phyloP scores from a whole-genome alignment of 2,329 filamentous ascomycete species.

The Aspergillus sp. region DNA sequence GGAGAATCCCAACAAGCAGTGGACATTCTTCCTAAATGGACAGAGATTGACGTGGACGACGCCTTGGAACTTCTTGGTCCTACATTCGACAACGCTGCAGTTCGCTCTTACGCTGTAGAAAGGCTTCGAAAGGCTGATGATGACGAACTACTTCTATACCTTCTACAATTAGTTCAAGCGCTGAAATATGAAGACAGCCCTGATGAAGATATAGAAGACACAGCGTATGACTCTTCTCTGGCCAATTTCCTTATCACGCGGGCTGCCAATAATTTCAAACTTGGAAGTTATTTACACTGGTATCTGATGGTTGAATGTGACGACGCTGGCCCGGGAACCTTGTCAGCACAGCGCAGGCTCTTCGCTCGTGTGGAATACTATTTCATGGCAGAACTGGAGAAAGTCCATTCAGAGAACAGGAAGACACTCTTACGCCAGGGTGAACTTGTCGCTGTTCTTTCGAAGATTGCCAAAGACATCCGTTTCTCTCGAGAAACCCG shows the following conservation, averaged over 20 bases:
- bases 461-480: constrained; percentile 82
- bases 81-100: constrained; percentile 78
- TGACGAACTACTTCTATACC: constrained; percentile 80
- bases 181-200: constrained; percentile 84
- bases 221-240: constrained; percentile 69
- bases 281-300: constrained; percentile 96
- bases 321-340: constrained; percentile 68
- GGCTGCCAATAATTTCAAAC: constrained; percentile 77
- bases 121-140: constrained; percentile 87
- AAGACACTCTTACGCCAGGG: constrained; percentile 77
- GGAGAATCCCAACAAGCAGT: constrained; percentile 83
- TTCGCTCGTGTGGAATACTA: constrained; percentile 93
- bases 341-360: constrained; percentile 68
- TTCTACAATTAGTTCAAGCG: constrained; percentile 90
- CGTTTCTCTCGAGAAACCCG: constrained; percentile 73
- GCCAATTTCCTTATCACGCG: constrained; percentile 83
- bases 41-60: constrained; percentile 93
- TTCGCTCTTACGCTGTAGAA: constrained; percentile 89
- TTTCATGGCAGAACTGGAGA: constrained; percentile 84
- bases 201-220: constrained; percentile 54
- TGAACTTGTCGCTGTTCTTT: constrained; percentile 78
- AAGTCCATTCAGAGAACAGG: constrained; percentile 64
- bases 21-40: constrained; percentile 86
- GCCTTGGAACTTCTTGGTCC: constrained; percentile 89
- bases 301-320: constrained; percentile 98